These are phyloP conservation scores for Penicillium paneum DNA, from an alignment of 2,329 filamentous ascomycete species.

Conservation along the genomic window DNA sequence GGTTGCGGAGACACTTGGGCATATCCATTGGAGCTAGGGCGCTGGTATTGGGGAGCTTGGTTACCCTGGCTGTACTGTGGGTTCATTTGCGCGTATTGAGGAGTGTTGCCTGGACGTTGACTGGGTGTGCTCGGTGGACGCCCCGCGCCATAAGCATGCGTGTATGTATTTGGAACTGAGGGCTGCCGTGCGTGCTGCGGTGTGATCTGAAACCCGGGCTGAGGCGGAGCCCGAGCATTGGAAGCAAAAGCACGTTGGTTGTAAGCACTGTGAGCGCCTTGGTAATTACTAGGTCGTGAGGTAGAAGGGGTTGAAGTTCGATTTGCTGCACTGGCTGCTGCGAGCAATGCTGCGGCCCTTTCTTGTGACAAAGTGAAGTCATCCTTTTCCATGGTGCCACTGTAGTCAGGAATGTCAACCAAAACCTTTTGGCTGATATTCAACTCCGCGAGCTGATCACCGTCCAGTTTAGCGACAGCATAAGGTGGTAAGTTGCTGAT, in stretches of 20 bases:
- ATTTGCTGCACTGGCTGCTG: slow-evolving; percentile 30
- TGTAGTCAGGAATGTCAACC: slow-evolving; percentile 68
- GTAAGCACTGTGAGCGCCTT: slow-evolving; percentile 29
- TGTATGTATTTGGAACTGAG: slow-evolving; percentile 32
- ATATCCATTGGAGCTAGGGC: slow-evolving; percentile 39
- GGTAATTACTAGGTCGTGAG: slow-evolving; percentile 31
- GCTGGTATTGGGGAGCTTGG: slow-evolving; percentile 42
- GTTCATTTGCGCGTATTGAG: slow-evolving; percentile 34
- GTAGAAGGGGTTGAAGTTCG: slow-evolving; percentile 36
- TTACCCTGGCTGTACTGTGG: slow-evolving; percentile 35
- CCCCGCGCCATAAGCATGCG: slow-evolving; percentile 31
- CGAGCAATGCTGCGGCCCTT: slow-evolving; percentile 33
- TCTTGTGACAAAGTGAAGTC: slow-evolving; percentile 57
- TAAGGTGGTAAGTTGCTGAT: slow-evolving; percentile 76
- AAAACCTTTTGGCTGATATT: slow-evolving; percentile 77
- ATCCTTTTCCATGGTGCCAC: slow-evolving; percentile 80
- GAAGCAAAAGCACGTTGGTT: slow-evolving; percentile 35
- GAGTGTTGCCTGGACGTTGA: slow-evolving; percentile 37
- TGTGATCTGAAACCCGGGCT: slow-evolving; percentile 27
- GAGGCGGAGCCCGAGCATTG: slow-evolving; percentile 30
- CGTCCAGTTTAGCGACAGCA: slow-evolving; percentile 79
- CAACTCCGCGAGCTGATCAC: slow-evolving; percentile 77
- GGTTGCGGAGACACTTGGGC: slow-evolving; percentile 36
- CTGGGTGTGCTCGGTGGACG: slow-evolving; percentile 37
- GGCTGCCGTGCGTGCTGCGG: slow-evolving; percentile 35